A percentile compares a stretch with the other conserved stretches of the same genome.
phyloP scores from a whole-genome alignment of 2,329 filamentous ascomycete species.

The Sporothrix curviconia region DNA sequence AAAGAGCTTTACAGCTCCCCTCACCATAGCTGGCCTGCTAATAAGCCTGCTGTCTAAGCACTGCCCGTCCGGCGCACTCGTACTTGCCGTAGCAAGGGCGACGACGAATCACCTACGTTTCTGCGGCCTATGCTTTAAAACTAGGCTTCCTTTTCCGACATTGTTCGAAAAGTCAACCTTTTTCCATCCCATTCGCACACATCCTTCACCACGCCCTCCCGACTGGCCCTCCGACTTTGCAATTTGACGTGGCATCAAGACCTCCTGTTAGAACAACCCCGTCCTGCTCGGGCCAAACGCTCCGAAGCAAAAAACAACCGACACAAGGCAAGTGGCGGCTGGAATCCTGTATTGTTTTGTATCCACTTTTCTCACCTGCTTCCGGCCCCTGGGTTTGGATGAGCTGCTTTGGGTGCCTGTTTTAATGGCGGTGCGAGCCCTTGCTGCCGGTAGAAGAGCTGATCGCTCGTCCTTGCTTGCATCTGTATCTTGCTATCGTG shows the following conservation, averaged over 20 bases:
- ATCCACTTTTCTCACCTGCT: slow-evolving; percentile 10
- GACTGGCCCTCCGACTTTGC: not conserved
- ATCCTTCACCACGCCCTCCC: not conserved
- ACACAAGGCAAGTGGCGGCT: slow-evolving; percentile 13
- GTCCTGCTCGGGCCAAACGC: not conserved
- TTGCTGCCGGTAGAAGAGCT: not conserved
- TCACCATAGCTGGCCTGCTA: not conserved
- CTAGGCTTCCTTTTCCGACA: slow-evolving; percentile 11
- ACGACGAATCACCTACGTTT: slow-evolving; percentile 12
- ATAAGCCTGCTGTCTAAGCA: not conserved
- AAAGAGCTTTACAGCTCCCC: not conserved
- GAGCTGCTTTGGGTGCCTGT: not conserved
- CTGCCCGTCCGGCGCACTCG: not conserved
- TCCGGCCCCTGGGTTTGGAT: slow-evolving; percentile 4
- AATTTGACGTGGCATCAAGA: not conserved
- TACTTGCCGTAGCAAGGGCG: slow-evolving; percentile 3
- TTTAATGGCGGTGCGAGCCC: not conserved
- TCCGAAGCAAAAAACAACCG: not conserved
- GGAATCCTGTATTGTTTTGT: slow-evolving; percentile 15
- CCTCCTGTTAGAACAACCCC: not conserved
- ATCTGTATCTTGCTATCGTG: not conserved
- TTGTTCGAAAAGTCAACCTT: not conserved
- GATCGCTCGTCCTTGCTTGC: not conserved
- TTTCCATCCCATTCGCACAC: not conserved
- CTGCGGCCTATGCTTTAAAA: slow-evolving; percentile 6